Conservation (phyloP, 495 filamentous ascomycete genomes). For the Daldinia childiae region DNA sequence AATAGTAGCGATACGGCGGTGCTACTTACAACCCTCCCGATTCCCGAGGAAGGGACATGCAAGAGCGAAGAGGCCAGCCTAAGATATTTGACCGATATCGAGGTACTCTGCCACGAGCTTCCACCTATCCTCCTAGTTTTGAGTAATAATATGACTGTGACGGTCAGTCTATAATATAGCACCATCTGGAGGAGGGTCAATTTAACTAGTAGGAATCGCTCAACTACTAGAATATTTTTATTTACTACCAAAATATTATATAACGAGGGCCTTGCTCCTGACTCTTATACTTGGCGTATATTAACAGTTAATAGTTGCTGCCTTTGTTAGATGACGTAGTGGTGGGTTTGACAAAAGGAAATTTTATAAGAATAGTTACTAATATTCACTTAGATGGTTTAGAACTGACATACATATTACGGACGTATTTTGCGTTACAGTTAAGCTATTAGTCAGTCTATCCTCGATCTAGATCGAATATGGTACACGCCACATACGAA, state of each 20-base stretch:
- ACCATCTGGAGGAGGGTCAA: background rate
- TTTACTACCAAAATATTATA: background rate
- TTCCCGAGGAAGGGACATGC: conserved; percentile 78
- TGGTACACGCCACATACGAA: too few species aligned
- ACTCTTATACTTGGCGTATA: background rate
- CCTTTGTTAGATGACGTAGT: background rate
- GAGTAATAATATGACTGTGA: conserved; percentile 91
- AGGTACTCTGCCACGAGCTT: conserved; percentile 73
- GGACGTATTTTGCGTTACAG: too few species aligned
- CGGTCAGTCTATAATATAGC: conserved; percentile 72
- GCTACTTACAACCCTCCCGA: conserved; percentile 82
- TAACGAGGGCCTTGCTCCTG: background rate
- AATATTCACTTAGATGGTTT: background rate
- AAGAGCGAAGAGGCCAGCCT: conserved; percentile 73
- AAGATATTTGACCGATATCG: conserved; percentile 78
- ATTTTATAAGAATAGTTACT: background rate
- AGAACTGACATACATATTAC: background rate
- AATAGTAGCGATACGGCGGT: conserved; percentile 79
- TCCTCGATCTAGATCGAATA: too few species aligned
- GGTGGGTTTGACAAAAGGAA: background rate
- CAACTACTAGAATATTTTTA: background rate
- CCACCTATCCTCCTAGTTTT: conserved; percentile 81
- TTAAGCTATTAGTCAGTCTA: too few species aligned
- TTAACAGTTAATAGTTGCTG: too few species aligned
- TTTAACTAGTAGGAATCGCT: background rate